Evolutionary conservation across 23 red algal genomes (phyloP).

Genomic region (Gracilaria domingensis): DNA sequence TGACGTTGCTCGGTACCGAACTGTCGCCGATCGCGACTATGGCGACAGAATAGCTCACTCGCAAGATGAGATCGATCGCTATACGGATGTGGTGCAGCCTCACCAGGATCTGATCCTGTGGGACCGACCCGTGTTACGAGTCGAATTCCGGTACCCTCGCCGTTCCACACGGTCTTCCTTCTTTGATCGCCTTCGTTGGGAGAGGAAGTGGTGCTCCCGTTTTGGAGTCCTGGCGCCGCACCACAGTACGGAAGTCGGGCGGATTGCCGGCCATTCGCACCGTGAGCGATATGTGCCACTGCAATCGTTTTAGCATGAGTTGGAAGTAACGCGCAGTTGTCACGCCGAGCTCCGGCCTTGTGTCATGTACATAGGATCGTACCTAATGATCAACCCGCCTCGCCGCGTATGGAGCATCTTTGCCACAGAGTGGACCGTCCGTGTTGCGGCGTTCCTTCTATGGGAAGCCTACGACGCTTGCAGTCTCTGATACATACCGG

Average conservation of each 20-base stretch:
- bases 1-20: slow-evolving; percentile 11
- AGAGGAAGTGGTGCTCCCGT: slow-evolving; percentile 14
- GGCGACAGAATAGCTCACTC: neutral
- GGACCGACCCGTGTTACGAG: neutral
- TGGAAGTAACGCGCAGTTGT: neutral
- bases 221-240: slow-evolving; percentile 1
- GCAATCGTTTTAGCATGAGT: neutral
- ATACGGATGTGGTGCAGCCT: neutral
- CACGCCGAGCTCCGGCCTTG: slow-evolving; percentile 20
- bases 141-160: slow-evolving; percentile 41
- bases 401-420: slow-evolving; percentile 23
- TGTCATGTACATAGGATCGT: neutral
- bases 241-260: neutral
- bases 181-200: neutral
- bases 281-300: neutral
- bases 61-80: neutral
- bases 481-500: neutral
- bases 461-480: slow-evolving; percentile 8
- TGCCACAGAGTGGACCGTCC: slow-evolving; percentile 3
- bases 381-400: neutral
- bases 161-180: neutral
- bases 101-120: neutral
- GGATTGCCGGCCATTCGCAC: neutral
- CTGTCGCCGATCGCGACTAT: slow-evolving; percentile 8
- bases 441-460: slow-evolving; percentile 9